Base-by-base conservation (phyloP, 2,329 filamentous ascomycete genomes). In the Chrysoporthe cubensis region DNA sequence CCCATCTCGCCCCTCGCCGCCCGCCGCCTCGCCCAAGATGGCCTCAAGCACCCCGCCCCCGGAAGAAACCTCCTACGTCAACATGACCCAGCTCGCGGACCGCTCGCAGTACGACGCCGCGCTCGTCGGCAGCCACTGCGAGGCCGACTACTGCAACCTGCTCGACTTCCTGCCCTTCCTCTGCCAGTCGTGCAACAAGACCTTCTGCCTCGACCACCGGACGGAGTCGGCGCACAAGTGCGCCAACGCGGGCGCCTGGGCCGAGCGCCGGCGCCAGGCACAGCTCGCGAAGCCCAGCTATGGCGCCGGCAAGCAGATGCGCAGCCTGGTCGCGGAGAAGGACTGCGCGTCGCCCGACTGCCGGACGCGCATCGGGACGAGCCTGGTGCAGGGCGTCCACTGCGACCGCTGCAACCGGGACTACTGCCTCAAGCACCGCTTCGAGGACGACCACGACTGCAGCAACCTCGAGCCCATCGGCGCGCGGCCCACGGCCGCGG, bases 141-240 rank as follows among this genome's bases (percentile, higher is more conserved):
- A 97, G 79, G 90, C 92, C 80, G 84, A 91, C 72, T 96, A 93
- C 84, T 99, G 96, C 84, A 91, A 94, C 77, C 92, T 96, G 77
- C 91, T 98, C 69, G 96, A 98, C 80, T 98, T 99, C 79, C 88
- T 99, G 4, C 96, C 96, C 4, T 98, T 98, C 80, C 87, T 89
- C 76, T 99, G 96, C 82, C 92, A 96, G 77, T 96, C 92, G 73
- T 99, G 96, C 81, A 87, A 78, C 71, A 87, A 88, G 68, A 95
- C 91, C 18, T 99, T 90, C 82, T 99, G 96, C 78, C 91, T 97
- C 72, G 95, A 98, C 77, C 96, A 99, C 84, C 92, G 95, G 66
- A 91, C 89, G 74, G 95, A 98, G 82, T 87, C 88, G 26, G 82
- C 92, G 0, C 96, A 99, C 81, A 87, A 88, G 75, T 91, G 88